phyloP scores from a whole-genome alignment of 2,329 filamentous ascomycete species.

The Phoma herbarum region DNA sequence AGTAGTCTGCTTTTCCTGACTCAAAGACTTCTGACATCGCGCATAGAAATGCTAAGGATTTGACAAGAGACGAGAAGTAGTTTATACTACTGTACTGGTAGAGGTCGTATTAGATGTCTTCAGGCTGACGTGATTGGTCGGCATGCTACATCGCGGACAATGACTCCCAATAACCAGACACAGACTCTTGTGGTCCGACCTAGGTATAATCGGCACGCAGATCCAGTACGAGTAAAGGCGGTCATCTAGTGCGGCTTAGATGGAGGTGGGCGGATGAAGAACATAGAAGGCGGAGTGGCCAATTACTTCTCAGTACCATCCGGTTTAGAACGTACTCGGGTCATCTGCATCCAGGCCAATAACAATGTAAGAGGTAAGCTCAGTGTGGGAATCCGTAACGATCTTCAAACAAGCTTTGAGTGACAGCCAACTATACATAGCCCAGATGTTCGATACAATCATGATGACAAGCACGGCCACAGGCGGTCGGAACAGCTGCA shows the following conservation, averaged over 20 bases:
- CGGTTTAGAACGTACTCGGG: neutral
- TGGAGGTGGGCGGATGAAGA: neutral
- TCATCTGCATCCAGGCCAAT: neutral
- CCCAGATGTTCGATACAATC: neutral
- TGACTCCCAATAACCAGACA: too few relatives aligned
- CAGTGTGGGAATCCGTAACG: neutral
- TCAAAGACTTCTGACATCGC: neutral
- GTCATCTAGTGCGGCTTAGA: constrained; percentile 1
- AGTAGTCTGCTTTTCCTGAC: neutral
- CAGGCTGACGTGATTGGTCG: neutral
- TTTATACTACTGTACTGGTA: neutral
- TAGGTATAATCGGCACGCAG: neutral
- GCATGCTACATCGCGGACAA: neutral
- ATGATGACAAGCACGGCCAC: neutral
- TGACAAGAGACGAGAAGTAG: neutral
- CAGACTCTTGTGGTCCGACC: too few relatives aligned
- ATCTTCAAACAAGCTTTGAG: neutral
- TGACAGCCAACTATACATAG: neutral
- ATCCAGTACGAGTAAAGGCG: neutral
- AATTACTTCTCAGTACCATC: neutral
- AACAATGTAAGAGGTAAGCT: neutral
- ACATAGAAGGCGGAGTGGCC: neutral
- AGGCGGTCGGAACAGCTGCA: neutral
- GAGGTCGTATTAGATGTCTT: neutral
- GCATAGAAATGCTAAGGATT: neutral